Conservation (phyloP, 495 filamentous ascomycete genomes). For the Aspergillus mulundensis region DNA sequence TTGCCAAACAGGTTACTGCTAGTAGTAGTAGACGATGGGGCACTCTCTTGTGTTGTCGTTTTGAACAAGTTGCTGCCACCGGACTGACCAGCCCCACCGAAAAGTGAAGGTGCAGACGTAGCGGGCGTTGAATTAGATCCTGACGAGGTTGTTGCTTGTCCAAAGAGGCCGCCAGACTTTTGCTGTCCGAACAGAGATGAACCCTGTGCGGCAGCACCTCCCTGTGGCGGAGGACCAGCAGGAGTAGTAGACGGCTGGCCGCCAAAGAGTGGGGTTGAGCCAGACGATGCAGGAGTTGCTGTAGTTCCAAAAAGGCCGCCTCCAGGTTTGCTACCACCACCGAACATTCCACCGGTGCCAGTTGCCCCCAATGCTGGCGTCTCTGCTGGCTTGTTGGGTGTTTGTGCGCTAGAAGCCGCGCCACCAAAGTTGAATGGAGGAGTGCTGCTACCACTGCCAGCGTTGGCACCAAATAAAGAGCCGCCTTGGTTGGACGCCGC, state of each 20-base stretch:
- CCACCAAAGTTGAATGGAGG: slow-evolving; percentile 42
- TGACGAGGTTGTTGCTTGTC: slow-evolving; percentile 18
- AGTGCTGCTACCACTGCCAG: slow-evolving; percentile 21
- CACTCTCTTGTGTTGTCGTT: slow-evolving; percentile 20
- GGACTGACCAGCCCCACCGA: slow-evolving; percentile 25
- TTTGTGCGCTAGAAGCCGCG: slow-evolving; percentile 23
- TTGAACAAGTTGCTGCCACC: slow-evolving; percentile 33
- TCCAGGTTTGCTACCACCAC: slow-evolving; percentile 29
- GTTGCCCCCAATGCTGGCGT: slow-evolving; percentile 32
- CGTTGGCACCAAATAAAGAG: slow-evolving; percentile 32
- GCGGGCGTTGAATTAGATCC: slow-evolving; percentile 22
- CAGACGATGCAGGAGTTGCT: slow-evolving; percentile 39
- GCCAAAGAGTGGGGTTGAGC: slow-evolving; percentile 35
- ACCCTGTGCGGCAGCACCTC: slow-evolving; percentile 24
- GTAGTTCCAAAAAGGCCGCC: slow-evolving; percentile 38
- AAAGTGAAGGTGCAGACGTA: slow-evolving; percentile 18
- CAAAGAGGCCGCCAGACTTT: slow-evolving; percentile 36
- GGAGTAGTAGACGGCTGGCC: slow-evolving; percentile 56
- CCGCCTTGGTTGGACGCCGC: slow-evolving; percentile 24
- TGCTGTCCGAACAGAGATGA: slow-evolving; percentile 30
- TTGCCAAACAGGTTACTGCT: slow-evolving; percentile 39
- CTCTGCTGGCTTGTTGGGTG: slow-evolving; percentile 40
- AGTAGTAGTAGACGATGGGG: slow-evolving; percentile 21
- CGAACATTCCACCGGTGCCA: slow-evolving; percentile 47
- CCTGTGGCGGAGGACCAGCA: slow-evolving; percentile 58